Evolutionary conservation across 2,329 filamentous ascomycete species (phyloP), one percentile per base, ranked within the genome.

Genomic region (Diaporthe nobilis): DNA sequence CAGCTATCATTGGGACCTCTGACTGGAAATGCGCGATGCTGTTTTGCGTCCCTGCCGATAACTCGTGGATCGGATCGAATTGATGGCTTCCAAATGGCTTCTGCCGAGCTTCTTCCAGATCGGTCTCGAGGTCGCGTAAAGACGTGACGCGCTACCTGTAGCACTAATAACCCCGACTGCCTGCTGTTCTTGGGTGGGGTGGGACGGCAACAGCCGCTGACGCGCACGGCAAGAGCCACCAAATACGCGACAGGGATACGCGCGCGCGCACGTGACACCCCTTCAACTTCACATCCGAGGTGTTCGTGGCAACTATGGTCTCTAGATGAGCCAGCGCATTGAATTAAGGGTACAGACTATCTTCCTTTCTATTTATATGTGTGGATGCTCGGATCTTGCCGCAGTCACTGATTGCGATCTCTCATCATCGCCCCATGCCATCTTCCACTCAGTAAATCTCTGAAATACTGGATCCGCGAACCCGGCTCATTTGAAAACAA

Each of bases 181-280:
- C 22, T 68, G 65, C 47, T 55, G 49, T 42, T 28, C 28, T 7
- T n/a, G 15, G 49, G 65, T 70, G 47, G 34, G 49, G 31, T 61
- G 73, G 53, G 39, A 49, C 73, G 58, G 70, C 47, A 75, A 42
- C 49, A 47, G 42, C 67, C n/a, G 65, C 74, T 55, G 71, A 58
- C 76, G 73, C 76, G 73, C 57, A 39, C 25, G 37, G n/a, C 42
- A 73, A 20, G 37, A 42, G 34, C 20, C 22, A 25, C n/a, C 17
- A 31, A 5, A 10, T 4, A 68, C 65, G 65, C 71, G 71, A 57
- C 55, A 51, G 34, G 73, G 44, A 53, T 75, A 65, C 51, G 67
- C 51, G 67, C 15, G 15, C n/a, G 13, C 7, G 39, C 76, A 67
- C 76, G 70, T 77, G 76, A 77, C 57, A 31, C 39, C 49, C 42